These are phyloP conservation scores for Coemansia sp. DNA, from an alignment of 192 early-diverging fungal species.

Conservation along the genomic window DNA sequence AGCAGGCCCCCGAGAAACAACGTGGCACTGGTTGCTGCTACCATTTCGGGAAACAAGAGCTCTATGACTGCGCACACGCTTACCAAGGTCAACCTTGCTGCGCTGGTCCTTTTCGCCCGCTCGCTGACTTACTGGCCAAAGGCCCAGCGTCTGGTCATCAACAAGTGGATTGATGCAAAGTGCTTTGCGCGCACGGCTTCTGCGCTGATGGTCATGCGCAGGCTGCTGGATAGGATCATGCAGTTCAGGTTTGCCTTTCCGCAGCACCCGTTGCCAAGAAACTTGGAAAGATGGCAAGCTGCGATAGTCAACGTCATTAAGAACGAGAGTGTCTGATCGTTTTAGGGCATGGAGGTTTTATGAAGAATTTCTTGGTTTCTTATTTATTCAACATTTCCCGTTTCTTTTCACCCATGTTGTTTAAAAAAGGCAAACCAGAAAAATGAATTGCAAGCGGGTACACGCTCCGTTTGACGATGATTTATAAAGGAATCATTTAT, in stretches of 20 bases:
- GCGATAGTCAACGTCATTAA: constrained; percentile 7
- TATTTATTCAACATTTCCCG: too few relatives aligned
- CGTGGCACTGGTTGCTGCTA: constrained; percentile 14
- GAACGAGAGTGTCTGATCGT: background rate
- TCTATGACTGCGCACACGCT: constrained; percentile 17
- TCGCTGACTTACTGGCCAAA: constrained; percentile 30
- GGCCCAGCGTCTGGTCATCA: constrained; percentile 14
- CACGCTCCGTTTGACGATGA: too few relatives aligned
- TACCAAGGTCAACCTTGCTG: constrained; percentile 7
- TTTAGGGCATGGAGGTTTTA: too few relatives aligned
- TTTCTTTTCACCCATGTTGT: too few relatives aligned
- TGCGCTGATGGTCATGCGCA: constrained; percentile 19
- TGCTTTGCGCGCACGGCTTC: constrained; percentile 21
- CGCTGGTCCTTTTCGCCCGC: constrained; percentile 19
- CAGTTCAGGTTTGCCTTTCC: constrained; percentile 21
- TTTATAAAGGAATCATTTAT: too few relatives aligned
- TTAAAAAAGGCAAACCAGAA: too few relatives aligned
- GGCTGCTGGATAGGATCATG: constrained; percentile 8
- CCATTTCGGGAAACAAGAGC: constrained; percentile 8
- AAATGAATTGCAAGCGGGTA: too few relatives aligned
- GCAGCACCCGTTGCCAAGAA: constrained; percentile 2
- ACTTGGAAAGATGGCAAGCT: constrained; percentile 18
- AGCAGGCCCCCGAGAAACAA: background rate
- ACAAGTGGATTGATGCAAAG: constrained; percentile 26
- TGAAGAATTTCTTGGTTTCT: too few relatives aligned